A percentile compares a stretch with the other conserved stretches of the same genome.
Conservation (phyloP, 805 yeast genomes). For the Komagataella kurtzmanii region DNA sequence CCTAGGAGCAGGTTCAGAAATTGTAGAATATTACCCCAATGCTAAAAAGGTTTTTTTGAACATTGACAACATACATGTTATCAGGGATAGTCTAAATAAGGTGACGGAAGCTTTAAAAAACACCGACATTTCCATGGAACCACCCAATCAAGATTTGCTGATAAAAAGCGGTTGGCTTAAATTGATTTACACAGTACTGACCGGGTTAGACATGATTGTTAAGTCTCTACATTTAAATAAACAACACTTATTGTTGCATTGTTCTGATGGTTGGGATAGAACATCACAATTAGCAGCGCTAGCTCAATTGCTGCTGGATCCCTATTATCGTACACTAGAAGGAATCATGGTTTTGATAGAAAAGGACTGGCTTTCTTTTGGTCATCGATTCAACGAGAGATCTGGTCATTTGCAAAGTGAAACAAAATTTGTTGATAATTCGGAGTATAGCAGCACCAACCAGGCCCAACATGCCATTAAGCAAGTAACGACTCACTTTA, state of each 20-base stretch:
- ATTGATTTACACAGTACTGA: constrained; percentile 52
- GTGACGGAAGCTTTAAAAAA: constrained; percentile 52
- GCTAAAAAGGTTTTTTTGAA: constrained; percentile 70
- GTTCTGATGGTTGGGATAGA: constrained; percentile 98
- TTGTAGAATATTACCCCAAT: constrained; percentile 69
- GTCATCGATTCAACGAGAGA: constrained; percentile 79
- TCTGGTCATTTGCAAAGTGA: constrained; percentile 60
- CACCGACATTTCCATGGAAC: constrained; percentile 40
- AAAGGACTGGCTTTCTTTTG: constrained; percentile 93
- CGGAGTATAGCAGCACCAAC: constrained; percentile 17
- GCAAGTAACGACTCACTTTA: constrained; percentile 36
- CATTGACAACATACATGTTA: constrained; percentile 90
- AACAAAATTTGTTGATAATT: constrained; percentile 31
- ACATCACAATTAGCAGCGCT: constrained; percentile 83
- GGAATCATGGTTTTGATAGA: constrained; percentile 82
- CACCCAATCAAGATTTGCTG: constrained; percentile 39
- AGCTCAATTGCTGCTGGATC: constrained; percentile 80
- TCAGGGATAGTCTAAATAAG: constrained; percentile 69
- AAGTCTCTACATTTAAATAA: constrained; percentile 74
- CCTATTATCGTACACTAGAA: constrained; percentile 73
- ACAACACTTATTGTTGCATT: constrained; percentile 78
- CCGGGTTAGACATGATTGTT: constrained; percentile 64
- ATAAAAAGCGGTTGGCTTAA: constrained; percentile 70
- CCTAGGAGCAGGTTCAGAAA: constrained; percentile 95
- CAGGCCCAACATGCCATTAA: constrained; percentile 30